Evolutionary conservation across 108 stramenopile species (phyloP).

Genomic region (Aurantiochytrium sp.): DNA sequence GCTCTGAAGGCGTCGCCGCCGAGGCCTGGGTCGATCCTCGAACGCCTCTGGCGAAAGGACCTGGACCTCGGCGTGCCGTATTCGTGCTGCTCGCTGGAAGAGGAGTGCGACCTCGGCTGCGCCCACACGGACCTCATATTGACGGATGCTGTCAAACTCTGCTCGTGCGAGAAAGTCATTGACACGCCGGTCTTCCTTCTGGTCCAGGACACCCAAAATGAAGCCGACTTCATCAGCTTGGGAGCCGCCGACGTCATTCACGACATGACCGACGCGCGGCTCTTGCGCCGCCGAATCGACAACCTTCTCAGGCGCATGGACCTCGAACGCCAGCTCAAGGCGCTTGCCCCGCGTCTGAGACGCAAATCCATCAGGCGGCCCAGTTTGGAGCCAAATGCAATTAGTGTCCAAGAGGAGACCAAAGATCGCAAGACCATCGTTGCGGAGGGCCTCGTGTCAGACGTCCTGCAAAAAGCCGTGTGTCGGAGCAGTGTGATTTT

Average conservation of each 20-base stretch:
- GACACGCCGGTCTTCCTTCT: neutral
- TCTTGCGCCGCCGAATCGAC: neutral
- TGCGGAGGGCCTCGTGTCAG: too few species aligned
- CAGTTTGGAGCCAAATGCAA: neutral
- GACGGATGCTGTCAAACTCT: neutral
- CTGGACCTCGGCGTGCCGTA: too few species aligned
- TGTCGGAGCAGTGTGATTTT: too few species aligned
- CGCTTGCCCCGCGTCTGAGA: neutral
- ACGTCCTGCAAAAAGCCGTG: too few species aligned
- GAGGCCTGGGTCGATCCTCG: too few species aligned
- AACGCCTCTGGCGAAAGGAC: too few species aligned
- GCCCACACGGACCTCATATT: conserved; percentile 12
- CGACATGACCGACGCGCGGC: neutral
- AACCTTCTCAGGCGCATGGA: neutral
- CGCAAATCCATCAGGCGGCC: neutral
- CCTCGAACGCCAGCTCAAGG: neutral
- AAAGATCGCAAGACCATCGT: too few species aligned
- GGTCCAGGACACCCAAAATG: neutral
- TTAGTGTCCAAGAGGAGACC: too few species aligned
- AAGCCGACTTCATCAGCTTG: neutral
- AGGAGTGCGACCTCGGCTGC: too few species aligned
- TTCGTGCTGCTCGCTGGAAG: too few species aligned
- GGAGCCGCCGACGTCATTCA: neutral
- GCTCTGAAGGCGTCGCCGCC: too few species aligned
- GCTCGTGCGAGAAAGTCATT: neutral